Base-by-base conservation (phyloP, 1,139 yeast species). In the Saccharomyces hybrid region DNA sequence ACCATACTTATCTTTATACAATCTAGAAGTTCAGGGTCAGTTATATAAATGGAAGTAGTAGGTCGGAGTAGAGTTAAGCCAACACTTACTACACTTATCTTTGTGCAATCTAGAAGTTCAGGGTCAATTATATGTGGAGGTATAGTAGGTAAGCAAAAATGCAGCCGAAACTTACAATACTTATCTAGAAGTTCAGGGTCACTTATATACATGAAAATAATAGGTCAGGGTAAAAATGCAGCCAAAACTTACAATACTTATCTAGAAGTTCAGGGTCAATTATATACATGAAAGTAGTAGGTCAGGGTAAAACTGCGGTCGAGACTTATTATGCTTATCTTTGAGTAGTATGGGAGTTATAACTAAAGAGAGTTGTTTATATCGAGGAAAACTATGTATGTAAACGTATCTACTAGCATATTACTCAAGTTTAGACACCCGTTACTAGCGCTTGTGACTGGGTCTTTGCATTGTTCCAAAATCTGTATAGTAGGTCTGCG, bases 401-500 rank as follows among this genome's bases (percentile, higher is more conserved):
- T 32, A 32, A 32, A 32, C 3, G 14, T 32, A 32, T 32, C 38
- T 32, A 32, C 38, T 32, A 13, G 38, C 38, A 32, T 32, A 32
- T 5, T 32, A 5, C 38, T 32, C 38, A 32, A 13, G 14, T 5
- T 1, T 32, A 32, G 14, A 32, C 38, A 32, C 14, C 4, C 38
- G 38, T 32, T 32, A 32, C 38, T 32, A 32, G 38, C 38, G 38
- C 38, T 32, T 32, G 38, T 32, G 38, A 32, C 3, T 32, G 38
- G 38, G 38, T 44, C 16, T 46, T 48, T 9, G 41, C 46, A 49
- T 58, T 59, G 48, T 80, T 81, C 96, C 97, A 89, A 70, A 89
- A 91, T 67, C 88, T 81, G 62, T 88, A 76, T 61, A 93, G 75
- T 56, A 91, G 76, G 71, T 90, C 96, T 11, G 96, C 97, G 69